Base-by-base conservation (phyloP, 2,329 filamentous ascomycete species). In the Cercospora zeae-maydis region DNA sequence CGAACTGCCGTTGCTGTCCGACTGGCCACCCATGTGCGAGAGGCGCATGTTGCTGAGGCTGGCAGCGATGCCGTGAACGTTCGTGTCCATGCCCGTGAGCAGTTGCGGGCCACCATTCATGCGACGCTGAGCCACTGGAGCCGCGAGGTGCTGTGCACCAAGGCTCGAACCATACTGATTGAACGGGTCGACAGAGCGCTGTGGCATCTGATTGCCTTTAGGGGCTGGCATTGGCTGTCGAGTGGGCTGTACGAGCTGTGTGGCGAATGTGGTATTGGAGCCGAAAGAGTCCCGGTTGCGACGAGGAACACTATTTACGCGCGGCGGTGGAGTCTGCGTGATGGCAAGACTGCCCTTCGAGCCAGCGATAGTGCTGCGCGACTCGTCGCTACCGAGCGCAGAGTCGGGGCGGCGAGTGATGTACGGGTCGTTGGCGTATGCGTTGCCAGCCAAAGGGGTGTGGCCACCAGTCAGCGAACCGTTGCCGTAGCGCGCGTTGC, bases 201-300 rank as follows among this genome's bases (percentile, higher is more conserved):
- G 19, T 13, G 21, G 39, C 4, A 19, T 21, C 19, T 45, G 19
- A 13, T 45, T 45, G 39, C 39, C 19, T 16, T 45, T 45, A 3
- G 39, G 13, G 21, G 47, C 8, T 31, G 47, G 10, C 24, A 52
- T 27, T 16, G 36, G 36, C n/a, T 21, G 34, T 16, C 7, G 30
- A 52, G 47, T 19, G 31, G 33, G 13, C 1, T 51, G 42, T 11
- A 9, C 27, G 16, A 47, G 33, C 36, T 63, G 62, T 2, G 62
- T 63, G 8, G 62, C 62, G 16, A 63, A 63, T 6, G 62, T 61
- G 36, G 21, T 53, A 37, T 54, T 42, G 13, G 62, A 63, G 16
- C 30, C 24, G 16, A 59, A 51, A 19, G 57, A 59, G 16, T 37
- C 57, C 14, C 57, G 45, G n/a, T 37, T 31, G 47, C 47, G 47